These are phyloP conservation scores for Anacardium occidentale DNA, from an alignment of 345 rosid genomes.

Conservation along the genomic window DNA sequence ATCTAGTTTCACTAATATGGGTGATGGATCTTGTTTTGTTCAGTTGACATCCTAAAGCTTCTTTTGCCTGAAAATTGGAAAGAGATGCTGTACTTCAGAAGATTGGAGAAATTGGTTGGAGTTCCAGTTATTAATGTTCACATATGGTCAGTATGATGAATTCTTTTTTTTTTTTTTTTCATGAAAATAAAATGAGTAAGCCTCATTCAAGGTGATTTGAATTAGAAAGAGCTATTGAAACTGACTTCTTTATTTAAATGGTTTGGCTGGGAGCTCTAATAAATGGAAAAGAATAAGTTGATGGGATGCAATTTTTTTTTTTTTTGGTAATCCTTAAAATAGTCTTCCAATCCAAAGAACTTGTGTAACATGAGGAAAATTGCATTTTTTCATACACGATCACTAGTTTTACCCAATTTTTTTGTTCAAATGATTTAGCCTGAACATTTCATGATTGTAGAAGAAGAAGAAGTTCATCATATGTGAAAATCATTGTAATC, in stretches of 20 bases:
- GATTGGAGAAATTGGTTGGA: slow-evolving; percentile 88
- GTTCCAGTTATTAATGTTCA: slow-evolving; percentile 97
- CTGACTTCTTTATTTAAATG: not conserved
- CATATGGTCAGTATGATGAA: slow-evolving; percentile 79
- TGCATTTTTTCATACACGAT: not conserved
- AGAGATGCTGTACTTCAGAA: slow-evolving; percentile 77
- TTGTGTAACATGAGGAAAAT: not conserved
- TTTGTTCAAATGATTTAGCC: not conserved
- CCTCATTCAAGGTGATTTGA: not conserved
- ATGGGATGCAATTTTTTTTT: not conserved
- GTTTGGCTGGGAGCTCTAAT: not conserved
- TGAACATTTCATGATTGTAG: not conserved
- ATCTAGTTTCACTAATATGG: slow-evolving; percentile 17
- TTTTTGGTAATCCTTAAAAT: not conserved
- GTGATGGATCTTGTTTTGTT: slow-evolving; percentile 21
- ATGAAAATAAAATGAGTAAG: not conserved
- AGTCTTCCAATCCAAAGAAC: not conserved
- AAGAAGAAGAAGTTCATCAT: not conserved
- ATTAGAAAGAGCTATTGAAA: not conserved
- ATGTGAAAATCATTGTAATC: not conserved
- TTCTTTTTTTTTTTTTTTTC: slow-evolving; percentile 6
- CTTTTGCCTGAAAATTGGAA: slow-evolving; percentile 82
- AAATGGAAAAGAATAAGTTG: slow-evolving; percentile 3
- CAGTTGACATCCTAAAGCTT: slow-evolving; percentile 91
- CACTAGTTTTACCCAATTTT: not conserved